Evolutionary conservation across 1,284 basidiomycete species (phyloP), one percentile per base, ranked within the genome.

Genomic region (Laetiporus sulphureus): DNA sequence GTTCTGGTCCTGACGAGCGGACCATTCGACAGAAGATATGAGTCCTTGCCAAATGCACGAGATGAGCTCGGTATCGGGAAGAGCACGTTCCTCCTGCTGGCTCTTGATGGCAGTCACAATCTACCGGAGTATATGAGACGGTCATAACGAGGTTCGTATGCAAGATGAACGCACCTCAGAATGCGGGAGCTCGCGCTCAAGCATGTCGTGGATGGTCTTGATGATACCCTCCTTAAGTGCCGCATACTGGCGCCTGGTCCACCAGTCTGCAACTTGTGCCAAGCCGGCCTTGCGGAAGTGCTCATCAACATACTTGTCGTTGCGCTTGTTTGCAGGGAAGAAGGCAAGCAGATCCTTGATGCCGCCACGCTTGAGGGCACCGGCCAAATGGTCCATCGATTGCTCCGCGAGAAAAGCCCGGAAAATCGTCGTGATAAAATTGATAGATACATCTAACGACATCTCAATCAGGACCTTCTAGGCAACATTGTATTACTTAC

Each of bases 31-130:
- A 34, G 81, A 81, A 24, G 75, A 70, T 78, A 96, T 88, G 44
- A 96, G 75, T 25, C 88, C 92, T 53, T 86, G 82, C 90, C 91
- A 98, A 57, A 95, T 83, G 66, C 91, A 91, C 45, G 83, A 75
- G 43, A 92, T 75, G 43, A 96, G 72, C 55, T 98, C 94, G 8
- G 75, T 67, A 44, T 93, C 89, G 3, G 89, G 80, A 33, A 95
- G 77, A 11, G 82, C 72, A 23, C 70, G 71, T 45, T 82, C 79
- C 51, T 79, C 81, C 53, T 83, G 78, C 49, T 75, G 77, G 33
- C 64, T 57, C 57, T 83, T 84, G 65, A 96, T 77, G 45, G 77
- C 71, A 33, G 75, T 65, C 52, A 91, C 71, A 56, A 94, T 86
- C 88, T 92, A 45, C 18, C 44, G 23, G 51, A 18, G 15, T 12